Evolutionary conservation across 139 green algal species (phyloP), one percentile per base, ranked within the genome.

Genomic region (Volvox africanus): DNA sequence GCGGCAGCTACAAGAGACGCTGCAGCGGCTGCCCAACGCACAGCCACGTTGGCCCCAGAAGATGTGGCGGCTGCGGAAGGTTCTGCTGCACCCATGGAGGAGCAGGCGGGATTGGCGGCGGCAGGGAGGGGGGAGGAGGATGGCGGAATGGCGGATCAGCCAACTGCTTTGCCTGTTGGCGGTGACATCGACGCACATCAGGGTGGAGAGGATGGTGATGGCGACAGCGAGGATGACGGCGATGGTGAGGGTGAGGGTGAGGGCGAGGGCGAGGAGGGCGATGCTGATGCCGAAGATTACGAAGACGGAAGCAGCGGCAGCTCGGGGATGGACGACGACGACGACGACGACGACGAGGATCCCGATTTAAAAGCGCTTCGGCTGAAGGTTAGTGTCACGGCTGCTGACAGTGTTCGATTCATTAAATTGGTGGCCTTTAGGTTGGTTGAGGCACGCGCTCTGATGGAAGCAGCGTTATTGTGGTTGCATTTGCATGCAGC

Each of bases 311-410:
- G 36, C 82, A 26, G 82, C 28, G 65, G 61, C 11, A 32, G 61
- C 80, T 87, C 81, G 0, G 68, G 67, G 26, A 6, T 32, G 28
- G 85, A 82, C 17, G 85, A 89, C 19, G 85, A 89, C 6, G 84
- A 89, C 0, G 85, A 82, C 17, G 85, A 89, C 19, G 85, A 89
- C 6, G 84, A 89, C 0, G 85, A 89, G 16, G 85, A 89, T 30
- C 44, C 85, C 0, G 26, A 55, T 30, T 68, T 89, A 14, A 50
- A 44, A 3, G 44, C 36, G 26, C 85, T 89, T 28, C 28, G 85
- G 44, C 50, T 36, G 85, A 37, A 89, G 85, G 85, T 82, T 2
- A 1, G 65, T 73, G 12, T 9, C 44, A 14, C 44, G 44, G 44
- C 44, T 55, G 44, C 44, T 55, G 44, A 55, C 44, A 12, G 65